Base-by-base conservation (phyloP, 1,284 basidiomycete genomes). In the Cutaneotrichosporon daszewskae region DNA sequence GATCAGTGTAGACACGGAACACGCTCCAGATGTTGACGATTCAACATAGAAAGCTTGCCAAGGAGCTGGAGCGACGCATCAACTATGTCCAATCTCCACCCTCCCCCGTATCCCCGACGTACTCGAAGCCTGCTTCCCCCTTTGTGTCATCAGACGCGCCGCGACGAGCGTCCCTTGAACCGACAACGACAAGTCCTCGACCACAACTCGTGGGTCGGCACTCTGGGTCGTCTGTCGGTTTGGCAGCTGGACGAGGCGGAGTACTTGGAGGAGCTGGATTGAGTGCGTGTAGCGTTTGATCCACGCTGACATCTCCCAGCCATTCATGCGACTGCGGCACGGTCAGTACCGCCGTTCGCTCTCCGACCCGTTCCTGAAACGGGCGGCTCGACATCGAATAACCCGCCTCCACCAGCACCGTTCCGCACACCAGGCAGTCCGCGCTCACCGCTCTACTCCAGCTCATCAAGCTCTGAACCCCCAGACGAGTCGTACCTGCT, bases 11-110 rank as follows among this genome's bases (percentile, higher is more conserved):
- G 39, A 49, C 41, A 5, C 37, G 45, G 5, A 23, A 46, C n/a
- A 68, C 69, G 1, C 50, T 72, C 5, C 51, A 57, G 20, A 53
- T 72, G 34, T 51, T 72, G 22, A 54, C 56, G 2, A 54, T 54
- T 2, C 69, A 72, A 51, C 63, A 70, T 47, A 53, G 58, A n/a
- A 68, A 65, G 42, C 53, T 66, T 17, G 58, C 58, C 5, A 53
- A 54, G 12, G 67, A 70, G 45, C 40, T 68, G 6, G 63, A 68
- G 32, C 43, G 69, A 18, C 51, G 63, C n/a, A 60, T 67, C n/a
- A 36, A 51, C 4, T 9, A 14, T 9, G 22, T 41, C 17, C 20
- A 17, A 12, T 17, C 35, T 6, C 16, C n/a, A n/a, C n/a, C n/a
- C 8, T 37, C 46, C 11, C 28, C 42, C n/a, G 18, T 38, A 19